Percentiles rank a stretch among this genome's conserved stretches.
Conservation (phyloP, 1,284 basidiomycete genomes). For the Irpex rosettiformis region DNA sequence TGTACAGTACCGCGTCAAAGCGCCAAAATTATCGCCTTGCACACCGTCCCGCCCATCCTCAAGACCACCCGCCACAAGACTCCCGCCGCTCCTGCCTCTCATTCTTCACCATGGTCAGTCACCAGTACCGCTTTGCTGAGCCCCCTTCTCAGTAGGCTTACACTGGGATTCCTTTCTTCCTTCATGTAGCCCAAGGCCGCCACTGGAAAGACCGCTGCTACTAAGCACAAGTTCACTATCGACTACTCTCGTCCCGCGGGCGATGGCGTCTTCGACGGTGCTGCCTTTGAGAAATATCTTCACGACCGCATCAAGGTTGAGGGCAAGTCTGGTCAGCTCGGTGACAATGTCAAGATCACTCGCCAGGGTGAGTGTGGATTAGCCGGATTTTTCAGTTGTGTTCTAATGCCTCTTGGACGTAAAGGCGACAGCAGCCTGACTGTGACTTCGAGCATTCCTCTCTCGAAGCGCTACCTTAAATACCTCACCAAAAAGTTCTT, state of each 20-base stretch:
- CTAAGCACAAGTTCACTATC: conserved; percentile 90
- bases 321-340: conserved; percentile 79
- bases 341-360: conserved; percentile 78
- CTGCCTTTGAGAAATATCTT: conserved; percentile 90
- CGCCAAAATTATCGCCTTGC: conserved; percentile 7
- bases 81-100: conserved; percentile 13
- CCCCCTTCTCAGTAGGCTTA: conserved; percentile 90
- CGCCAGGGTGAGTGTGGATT: conserved; percentile 65
- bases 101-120: conserved; percentile 65
- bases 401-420: not conserved
- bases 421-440: conserved; percentile 74
- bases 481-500: conserved; percentile 96
- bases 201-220: conserved; percentile 61
- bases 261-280: conserved; percentile 90
- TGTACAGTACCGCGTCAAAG: conserved; percentile 18
- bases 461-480: conserved; percentile 92
- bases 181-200: conserved; percentile 61
- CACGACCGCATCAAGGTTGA: conserved; percentile 93
- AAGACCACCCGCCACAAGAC: conserved; percentile 22
- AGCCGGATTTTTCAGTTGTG: not conserved
- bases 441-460: conserved; percentile 77
- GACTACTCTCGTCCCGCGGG: conserved; percentile 92
- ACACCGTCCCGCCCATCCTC: conserved; percentile 19
- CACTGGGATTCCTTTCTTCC: conserved; percentile 34
- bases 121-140: conserved; percentile 81